Evolutionary conservation across 139 green algal genomes (phyloP), one percentile per base, ranked within the genome.

Genomic region (Medakamo hakoo): DNA sequence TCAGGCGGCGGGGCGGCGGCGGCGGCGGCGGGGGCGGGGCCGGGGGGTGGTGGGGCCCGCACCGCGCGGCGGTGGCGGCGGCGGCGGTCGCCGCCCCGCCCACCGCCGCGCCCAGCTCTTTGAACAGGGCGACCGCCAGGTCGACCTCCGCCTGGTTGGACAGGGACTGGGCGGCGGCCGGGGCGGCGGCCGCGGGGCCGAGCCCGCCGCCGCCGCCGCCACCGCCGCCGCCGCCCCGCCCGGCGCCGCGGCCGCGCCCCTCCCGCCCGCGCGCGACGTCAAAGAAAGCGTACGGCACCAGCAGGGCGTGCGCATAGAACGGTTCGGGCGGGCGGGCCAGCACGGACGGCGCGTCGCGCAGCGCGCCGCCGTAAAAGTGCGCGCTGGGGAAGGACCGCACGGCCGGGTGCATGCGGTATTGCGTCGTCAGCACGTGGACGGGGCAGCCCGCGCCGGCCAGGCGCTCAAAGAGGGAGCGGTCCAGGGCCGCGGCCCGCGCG

Each of bases 371-470:
- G 68, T 96, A 96, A 63, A 95, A 96, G 70, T 81, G 75, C 3
- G 48, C 57, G 0, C 80, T 90, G 4, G 89, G 89, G 63, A 95
- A 96, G 64, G 60, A 27, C 32, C 90, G 74, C 63, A 96, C 95
- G 25, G 74, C 64, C 9, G 88, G 88, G 67, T 95, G 85, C 91
- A 96, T 96, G 68, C 91, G 80, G 76, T 94, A 96, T 76, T 94
- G 87, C 63, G 86, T 72, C 49, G 63, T 71, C 22, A 92, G 73
- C 69, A 92, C 64, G 59, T 73, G 70, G 29, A 75, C 71, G 3
- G 73, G 71, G 28, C 63, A 71, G 27, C 81, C 77, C 14, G 63
- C 67, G 26, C 26, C 26, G 72, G 85, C 73, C 60, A 88, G 66
- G 55, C 90, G 73, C 74, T 95, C 82, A 66, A 97, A 95, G 27